These are phyloP conservation scores for Agrocybe pediades DNA, from an alignment of 768 basidiomycete genomes.

Conservation along the genomic window DNA sequence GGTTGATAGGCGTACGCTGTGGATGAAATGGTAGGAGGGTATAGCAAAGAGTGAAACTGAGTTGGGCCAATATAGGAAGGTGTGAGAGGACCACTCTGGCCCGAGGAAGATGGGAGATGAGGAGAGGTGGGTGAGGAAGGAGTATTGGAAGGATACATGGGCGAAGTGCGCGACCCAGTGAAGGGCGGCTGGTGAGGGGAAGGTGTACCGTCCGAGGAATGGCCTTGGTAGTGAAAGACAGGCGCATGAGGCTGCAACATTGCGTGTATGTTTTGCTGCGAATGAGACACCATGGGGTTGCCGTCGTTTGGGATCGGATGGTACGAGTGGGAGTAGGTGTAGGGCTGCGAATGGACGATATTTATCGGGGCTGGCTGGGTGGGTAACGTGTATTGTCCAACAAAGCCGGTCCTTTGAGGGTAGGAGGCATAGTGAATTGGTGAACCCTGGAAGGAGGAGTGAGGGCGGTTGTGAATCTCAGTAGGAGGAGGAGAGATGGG, in stretches of 20 bases:
- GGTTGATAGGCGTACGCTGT: constrained; percentile 39
- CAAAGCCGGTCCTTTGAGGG: constrained; percentile 34
- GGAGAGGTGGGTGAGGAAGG: constrained; percentile 27
- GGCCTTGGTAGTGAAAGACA: constrained; percentile 39
- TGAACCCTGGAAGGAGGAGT: constrained; percentile 23
- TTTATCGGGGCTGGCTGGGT: constrained; percentile 35
- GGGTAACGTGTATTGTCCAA: constrained; percentile 51
- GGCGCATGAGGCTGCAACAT: constrained; percentile 41
- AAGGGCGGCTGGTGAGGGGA: constrained; percentile 27
- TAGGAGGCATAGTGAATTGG: constrained; percentile 32
- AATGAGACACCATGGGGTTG: constrained; percentile 31
- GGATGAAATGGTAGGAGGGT: constrained; percentile 29
- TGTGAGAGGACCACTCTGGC: constrained; percentile 25
- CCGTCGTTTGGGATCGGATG: constrained; percentile 34
- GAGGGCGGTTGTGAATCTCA: constrained; percentile 20
- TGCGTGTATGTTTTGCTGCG: constrained; percentile 38
- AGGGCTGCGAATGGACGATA: constrained; percentile 38
- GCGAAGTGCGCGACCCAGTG: constrained; percentile 22
- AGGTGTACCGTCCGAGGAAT: constrained; percentile 29
- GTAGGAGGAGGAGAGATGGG: constrained; percentile 12
- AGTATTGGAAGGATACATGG: constrained; percentile 29
- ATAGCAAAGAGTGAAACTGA: constrained; percentile 36
- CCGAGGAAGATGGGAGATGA: constrained; percentile 19
- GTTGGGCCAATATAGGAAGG: constrained; percentile 26
- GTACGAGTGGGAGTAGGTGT: constrained; percentile 36